Percentiles rank a stretch among this genome's conserved stretches.
phyloP scores from a whole-genome alignment of 129 eudicot genomes.

The Scalesia atractyloides region DNA sequence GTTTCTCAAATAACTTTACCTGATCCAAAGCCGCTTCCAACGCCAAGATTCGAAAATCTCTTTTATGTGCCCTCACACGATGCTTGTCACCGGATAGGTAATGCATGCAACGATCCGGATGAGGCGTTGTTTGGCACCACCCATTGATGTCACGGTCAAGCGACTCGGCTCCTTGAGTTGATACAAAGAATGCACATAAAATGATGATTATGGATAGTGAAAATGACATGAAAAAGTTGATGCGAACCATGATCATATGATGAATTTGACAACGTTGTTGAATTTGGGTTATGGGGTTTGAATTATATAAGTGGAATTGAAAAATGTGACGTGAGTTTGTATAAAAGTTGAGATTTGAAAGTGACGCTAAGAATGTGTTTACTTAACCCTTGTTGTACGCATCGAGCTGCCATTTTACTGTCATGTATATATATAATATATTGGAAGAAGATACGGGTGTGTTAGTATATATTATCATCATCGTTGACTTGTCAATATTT shows the following conservation, averaged over 20 bases:
- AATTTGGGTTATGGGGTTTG: constrained; percentile 13
- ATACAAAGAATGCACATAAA: background rate
- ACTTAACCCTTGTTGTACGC: constrained; percentile 40
- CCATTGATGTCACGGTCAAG: constrained; percentile 34
- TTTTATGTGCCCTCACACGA: constrained; percentile 31
- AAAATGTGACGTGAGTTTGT: constrained; percentile 19
- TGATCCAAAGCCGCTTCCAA: constrained; percentile 50
- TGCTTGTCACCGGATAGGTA: constrained; percentile 31
- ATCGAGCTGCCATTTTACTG: constrained; percentile 37
- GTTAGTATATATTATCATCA: constrained; percentile 4
- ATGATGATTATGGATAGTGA: background rate
- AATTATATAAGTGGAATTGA: constrained; percentile 19
- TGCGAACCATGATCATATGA: constrained; percentile 17
- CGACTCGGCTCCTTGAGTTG: constrained; percentile 16
- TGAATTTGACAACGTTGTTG: background rate
- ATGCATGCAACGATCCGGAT: constrained; percentile 63
- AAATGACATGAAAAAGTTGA: constrained; percentile 18
- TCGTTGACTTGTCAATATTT: background rate
- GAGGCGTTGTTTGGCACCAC: constrained; percentile 76
- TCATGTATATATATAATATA: background rate
- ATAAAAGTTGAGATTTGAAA: constrained; percentile 37
- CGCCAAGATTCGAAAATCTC: constrained; percentile 48
- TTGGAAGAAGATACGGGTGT: background rate
- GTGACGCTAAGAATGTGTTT: constrained; percentile 29
- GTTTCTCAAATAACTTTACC: background rate